Evolutionary conservation across 768 basidiomycete genomes (phyloP), one percentile per base, ranked within the genome.

Genomic region (Kondoa malvinella): DNA sequence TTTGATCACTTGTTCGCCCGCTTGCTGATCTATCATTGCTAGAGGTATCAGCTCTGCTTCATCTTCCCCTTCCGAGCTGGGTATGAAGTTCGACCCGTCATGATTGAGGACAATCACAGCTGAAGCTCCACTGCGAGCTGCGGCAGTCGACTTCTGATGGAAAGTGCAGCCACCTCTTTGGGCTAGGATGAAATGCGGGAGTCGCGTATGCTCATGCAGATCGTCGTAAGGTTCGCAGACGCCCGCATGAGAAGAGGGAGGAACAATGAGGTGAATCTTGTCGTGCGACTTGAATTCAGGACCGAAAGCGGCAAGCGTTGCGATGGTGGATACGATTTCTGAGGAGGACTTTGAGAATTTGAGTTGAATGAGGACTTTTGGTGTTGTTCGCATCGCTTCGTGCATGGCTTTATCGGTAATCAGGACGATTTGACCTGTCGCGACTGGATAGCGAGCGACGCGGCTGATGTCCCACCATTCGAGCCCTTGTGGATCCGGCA

Each of bases 151-250:
- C 78, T 99, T 99, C 71, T 88, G 83, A 16, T 89, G 77, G 78
- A 97, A 96, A 8, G 90, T 86, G 76, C 94, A 97, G 2, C 81
- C 83, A 3, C 94, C 94, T 31, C 94, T 83, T 57, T 80, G 80
- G 17, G 87, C 80, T 15, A 81, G 68, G 17, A 95, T 75, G 27
- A 91, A 62, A 29, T 56, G 25, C 30, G 33, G 29, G 34, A 58
- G 16, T 59, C 26, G 8, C 8, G 12, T 50, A 21, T 50, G 40
- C 21, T 50, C 40, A 50, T 50, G 40, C 21, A 50, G 21, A 50
- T 8, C 12, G 21, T 50, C 40, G 40, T 50, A 50, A 50, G 40
- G 12, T 50, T 50, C 21, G 21, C 40, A 50, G 8, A 21, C 40
- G 21, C 21, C 21, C 40, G 12, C 33, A 68, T 1, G 56, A 17